Conservation (phyloP, 345 rosid genomes). For the Acer saccharum region DNA sequence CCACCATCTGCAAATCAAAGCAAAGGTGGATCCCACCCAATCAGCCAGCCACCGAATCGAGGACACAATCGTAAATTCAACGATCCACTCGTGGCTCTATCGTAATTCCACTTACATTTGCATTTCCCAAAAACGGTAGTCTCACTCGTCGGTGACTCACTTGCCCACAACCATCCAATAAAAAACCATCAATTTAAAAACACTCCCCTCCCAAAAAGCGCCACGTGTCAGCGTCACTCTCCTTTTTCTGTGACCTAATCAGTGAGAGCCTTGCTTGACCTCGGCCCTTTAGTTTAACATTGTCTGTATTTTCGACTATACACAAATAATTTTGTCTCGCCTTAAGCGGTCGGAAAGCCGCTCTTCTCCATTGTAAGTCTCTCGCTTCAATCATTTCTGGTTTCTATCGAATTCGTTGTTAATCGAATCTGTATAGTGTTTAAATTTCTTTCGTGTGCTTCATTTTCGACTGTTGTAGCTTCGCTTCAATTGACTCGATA, state of each 20-base stretch:
- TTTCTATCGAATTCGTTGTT: background rate
- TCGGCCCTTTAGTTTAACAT: background rate
- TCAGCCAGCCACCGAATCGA: background rate
- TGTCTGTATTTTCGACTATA: background rate
- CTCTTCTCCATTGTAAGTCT: constrained; percentile 8
- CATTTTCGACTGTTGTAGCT: background rate
- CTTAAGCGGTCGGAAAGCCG: constrained; percentile 22
- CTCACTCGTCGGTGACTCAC: background rate
- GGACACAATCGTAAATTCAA: background rate
- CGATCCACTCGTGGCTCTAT: background rate
- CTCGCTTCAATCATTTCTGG: too few species aligned
- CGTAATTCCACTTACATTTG: too few species aligned
- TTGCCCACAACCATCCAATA: background rate
- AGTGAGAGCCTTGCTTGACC: constrained; percentile 16
- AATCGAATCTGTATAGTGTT: background rate
- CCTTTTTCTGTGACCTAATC: background rate
- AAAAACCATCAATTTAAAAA: background rate
- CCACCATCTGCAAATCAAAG: background rate
- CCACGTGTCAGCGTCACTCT: constrained; percentile 17
- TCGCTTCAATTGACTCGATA: too few species aligned
- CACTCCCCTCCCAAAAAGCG: background rate
- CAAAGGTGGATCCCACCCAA: background rate
- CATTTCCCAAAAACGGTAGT: background rate
- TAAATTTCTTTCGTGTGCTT: background rate
- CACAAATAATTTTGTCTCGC: background rate